Percentiles rank a stretch among this genome's conserved stretches.
phyloP scores from a whole-genome alignment of 2,329 filamentous ascomycete genomes.

The Exophiala bonariae region DNA sequence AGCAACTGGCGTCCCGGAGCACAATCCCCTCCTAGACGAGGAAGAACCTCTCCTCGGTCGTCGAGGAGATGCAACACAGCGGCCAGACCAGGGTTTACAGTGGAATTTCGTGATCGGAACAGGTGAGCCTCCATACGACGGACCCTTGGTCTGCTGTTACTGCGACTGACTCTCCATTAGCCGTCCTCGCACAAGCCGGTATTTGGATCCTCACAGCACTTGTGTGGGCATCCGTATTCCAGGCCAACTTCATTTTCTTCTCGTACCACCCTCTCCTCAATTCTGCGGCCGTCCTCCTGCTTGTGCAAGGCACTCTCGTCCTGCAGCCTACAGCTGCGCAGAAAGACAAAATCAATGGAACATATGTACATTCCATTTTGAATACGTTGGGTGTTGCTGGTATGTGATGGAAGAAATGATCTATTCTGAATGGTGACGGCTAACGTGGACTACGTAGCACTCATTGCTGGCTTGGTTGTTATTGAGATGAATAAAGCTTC shows the following conservation, averaged over 20 bases:
- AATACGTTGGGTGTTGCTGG: conserved; percentile 53
- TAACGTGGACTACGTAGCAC: conserved; percentile 30
- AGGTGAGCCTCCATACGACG: conserved; percentile 28
- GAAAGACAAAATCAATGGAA: conserved; percentile 67
- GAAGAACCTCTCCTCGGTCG: conserved; percentile 70
- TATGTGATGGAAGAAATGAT: conserved; percentile 43
- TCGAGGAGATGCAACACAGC: conserved; percentile 72
- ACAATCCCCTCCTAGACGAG: conserved; percentile 50
- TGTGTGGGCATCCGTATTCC: conserved; percentile 76
- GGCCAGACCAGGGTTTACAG: conserved; percentile 61
- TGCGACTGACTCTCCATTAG: conserved; percentile 68
- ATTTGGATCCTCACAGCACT: conserved; percentile 72
- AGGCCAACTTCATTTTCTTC: conserved; percentile 73
- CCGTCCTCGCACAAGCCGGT: conserved; percentile 75
- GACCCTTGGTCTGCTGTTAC: no score
- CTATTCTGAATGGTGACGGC: no score
- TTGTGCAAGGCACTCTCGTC: conserved; percentile 77
- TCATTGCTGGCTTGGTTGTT: conserved; percentile 43
- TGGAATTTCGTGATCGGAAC: conserved; percentile 75
- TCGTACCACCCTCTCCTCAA: conserved; percentile 74
- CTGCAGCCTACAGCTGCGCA: conserved; percentile 83
- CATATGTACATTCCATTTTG: conserved; percentile 67
- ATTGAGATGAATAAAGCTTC: conserved; percentile 74
- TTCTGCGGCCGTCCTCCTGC: conserved; percentile 67
- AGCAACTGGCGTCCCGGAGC: conserved; percentile 65